phyloP scores from a whole-genome alignment of 495 filamentous ascomycete species.

The Hypomontagnella monticulosa region DNA sequence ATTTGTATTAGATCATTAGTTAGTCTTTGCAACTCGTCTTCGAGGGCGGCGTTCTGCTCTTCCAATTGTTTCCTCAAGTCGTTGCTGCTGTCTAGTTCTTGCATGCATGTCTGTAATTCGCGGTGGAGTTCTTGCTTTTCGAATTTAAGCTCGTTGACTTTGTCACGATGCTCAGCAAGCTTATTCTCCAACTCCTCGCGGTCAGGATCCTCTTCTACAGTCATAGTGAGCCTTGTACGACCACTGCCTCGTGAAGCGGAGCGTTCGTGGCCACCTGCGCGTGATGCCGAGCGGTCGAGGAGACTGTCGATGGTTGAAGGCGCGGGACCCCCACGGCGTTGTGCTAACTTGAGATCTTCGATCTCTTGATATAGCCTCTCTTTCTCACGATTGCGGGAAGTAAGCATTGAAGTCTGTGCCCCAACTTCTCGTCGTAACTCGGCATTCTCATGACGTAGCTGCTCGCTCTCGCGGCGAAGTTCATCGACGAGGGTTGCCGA shows the following conservation, averaged over 20 bases:
- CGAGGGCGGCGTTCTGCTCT: conserved; percentile 68
- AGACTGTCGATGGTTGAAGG: conserved; percentile 86
- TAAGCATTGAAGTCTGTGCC: conserved; percentile 97
- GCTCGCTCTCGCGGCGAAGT: conserved; percentile 70
- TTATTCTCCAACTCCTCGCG: conserved; percentile 86
- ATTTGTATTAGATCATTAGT: conserved; percentile 83
- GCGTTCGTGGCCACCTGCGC: conserved; percentile 71
- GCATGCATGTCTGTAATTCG: conserved; percentile 73
- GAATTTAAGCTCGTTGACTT: conserved; percentile 82
- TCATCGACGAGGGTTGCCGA: conserved; percentile 74
- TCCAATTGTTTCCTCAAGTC: conserved; percentile 66
- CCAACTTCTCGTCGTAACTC: conserved; percentile 91
- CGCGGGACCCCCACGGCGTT: conserved; percentile 69
- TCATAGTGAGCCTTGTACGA: conserved; percentile 66
- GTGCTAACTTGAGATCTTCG: conserved; percentile 90
- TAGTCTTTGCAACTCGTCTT: conserved; percentile 78
- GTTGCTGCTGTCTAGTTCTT: conserved; percentile 72
- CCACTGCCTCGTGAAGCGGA: conserved; percentile 78
- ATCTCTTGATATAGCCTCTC: conserved; percentile 96
- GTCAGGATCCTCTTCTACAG: conserved; percentile 78
- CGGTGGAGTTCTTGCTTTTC: conserved; percentile 82
- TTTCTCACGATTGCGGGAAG: conserved; percentile 92
- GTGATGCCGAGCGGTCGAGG: conserved; percentile 89
- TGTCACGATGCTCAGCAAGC: conserved; percentile 84
- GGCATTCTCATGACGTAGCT: conserved; percentile 90